Evolutionary conservation across 148 eudicot species (phyloP), one percentile per base, ranked within the genome.

Genomic region (Polygonum aviculare): DNA sequence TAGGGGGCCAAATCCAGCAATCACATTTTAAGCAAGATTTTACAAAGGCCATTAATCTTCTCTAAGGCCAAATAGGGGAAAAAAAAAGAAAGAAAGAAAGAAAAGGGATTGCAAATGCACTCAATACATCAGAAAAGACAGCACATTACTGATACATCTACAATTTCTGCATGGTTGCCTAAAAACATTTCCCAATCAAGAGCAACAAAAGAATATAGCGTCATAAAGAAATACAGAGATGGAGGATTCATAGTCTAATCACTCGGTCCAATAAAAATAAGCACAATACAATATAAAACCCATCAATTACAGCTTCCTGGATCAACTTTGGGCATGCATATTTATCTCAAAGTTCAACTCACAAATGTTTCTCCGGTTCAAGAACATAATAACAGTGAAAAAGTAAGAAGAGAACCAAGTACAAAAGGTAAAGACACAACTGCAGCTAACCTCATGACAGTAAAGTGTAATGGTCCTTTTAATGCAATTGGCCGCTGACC

Each of bases 261-360:
- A 65, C 41, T 65, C 15, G 71, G 41, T 65, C 36, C 41, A 65
- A 65, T 65, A 35, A 60, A 31, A 67, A 36, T 67, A 67, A 67
- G 38, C 72, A 67, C 44, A 36, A 67, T 35, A 67, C 45, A 67
- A 67, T 67, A 16, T 36, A 3, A 38, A 67, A 14, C 72, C 72
- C 72, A 38, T 35, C 72, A 67, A 67, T 67, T 67, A 67, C 72
- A 67, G n/a, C 72, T 38, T 67, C 44, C 72, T 38, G 72, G 72
- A 67, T 67, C 21, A 67, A 41, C 44, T 15, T 67, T 63, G 15
- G 40, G 39, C 69, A 63, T 57, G 16, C 2, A 63, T 12, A 63
- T 12, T 12, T 63, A 63, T 57, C 69, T 63, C 38, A 63, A 63
- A 31, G 69, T 14, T 33, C 69, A 63, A 63, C 72, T 38, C 72